A percentile compares a stretch with the other conserved stretches of the same genome.
Evolutionary conservation across 805 yeast genomes (phyloP).

Genomic region (Yarrowia bubula): DNA sequence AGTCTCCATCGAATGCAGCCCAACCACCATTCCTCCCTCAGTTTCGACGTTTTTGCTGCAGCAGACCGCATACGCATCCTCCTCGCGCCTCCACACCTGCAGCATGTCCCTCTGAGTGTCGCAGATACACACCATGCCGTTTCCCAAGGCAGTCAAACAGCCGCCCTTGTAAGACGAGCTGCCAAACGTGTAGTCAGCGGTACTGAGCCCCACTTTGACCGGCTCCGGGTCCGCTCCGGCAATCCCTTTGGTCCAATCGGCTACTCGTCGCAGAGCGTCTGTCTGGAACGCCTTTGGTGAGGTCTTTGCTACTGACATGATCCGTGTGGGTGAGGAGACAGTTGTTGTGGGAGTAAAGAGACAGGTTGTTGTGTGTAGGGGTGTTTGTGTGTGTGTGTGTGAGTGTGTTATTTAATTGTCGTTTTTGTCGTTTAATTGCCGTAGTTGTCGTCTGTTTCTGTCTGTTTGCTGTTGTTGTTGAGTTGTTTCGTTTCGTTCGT

Average conservation of each 20-base stretch:
- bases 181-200: constrained; percentile 43
- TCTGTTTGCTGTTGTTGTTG: background rate
- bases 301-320: constrained; percentile 27
- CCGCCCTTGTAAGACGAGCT: constrained; percentile 8
- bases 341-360: background rate
- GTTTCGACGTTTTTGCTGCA: background rate
- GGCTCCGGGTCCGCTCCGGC: constrained; percentile 48
- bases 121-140: background rate
- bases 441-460: background rate
- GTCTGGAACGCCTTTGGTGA: background rate
- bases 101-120: constrained; percentile 2
- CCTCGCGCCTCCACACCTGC: background rate
- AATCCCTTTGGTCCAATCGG: constrained; percentile 44
- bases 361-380: too few species aligned
- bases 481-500: background rate
- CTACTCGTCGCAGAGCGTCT: constrained; percentile 15
- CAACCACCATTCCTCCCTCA: constrained; percentile 8
- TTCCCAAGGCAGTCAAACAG: background rate
- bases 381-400: background rate
- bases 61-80: background rate
- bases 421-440: background rate
- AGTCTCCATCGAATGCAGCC: background rate
- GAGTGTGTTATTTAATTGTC: background rate
- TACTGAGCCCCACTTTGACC: constrained; percentile 49
- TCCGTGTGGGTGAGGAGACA: background rate